Conservation (phyloP, 2,329 filamentous ascomycete species). For the Neurospora sp. region DNA sequence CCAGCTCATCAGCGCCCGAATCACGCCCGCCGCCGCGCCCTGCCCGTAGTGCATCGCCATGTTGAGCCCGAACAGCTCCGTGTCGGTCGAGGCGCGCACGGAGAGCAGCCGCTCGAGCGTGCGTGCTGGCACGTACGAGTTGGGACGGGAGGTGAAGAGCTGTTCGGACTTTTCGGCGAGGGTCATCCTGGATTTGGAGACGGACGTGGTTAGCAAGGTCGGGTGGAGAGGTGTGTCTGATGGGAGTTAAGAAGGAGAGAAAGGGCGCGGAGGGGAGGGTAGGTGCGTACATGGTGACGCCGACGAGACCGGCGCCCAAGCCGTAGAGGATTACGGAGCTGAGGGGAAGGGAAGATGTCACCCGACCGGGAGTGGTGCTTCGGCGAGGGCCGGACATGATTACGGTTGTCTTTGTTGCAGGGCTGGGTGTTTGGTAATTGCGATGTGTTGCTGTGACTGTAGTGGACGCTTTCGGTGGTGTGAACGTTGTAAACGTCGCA, state of each 20-base stretch:
- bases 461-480: neutral
- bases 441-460: neutral
- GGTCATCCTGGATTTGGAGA: conserved; percentile 10
- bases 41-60: conserved; percentile 18
- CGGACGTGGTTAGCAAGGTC: neutral
- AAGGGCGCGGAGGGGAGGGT: neutral
- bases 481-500: neutral
- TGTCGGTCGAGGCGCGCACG: neutral
- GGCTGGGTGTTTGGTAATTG: neutral
- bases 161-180: conserved; percentile 14
- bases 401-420: neutral
- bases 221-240: neutral
- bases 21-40: conserved; percentile 10
- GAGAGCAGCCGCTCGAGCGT: conserved; percentile 12
- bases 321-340: conserved; percentile 11
- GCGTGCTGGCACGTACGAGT: conserved; percentile 13
- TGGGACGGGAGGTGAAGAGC: conserved; percentile 11
- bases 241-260: neutral
- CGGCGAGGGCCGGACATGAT: neutral
- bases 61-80: conserved; percentile 12
- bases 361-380: neutral
- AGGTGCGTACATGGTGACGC: conserved; percentile 12
- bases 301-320: conserved; percentile 10
- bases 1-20: conserved; percentile 10
- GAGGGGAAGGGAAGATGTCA: conserved; percentile 5